These are phyloP conservation scores for Penicillium sp. DNA, from an alignment of 2,329 filamentous ascomycete species.

Conservation along the genomic window DNA sequence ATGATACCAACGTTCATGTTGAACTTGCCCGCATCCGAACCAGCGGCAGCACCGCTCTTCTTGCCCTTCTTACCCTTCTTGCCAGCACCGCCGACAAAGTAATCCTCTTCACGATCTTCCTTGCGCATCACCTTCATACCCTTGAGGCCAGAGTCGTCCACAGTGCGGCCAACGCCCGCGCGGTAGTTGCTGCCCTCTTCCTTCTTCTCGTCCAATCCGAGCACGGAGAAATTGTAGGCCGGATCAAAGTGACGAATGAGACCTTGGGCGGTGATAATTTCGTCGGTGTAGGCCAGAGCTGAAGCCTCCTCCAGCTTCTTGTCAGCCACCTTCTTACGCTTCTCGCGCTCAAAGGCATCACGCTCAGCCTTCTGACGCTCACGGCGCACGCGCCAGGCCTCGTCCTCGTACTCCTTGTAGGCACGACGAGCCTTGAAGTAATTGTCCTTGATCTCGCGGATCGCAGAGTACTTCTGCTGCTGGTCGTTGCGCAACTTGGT, in stretches of 20 bases:
- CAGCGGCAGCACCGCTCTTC: slow-evolving; percentile 54
- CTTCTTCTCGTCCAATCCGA: slow-evolving; percentile 47
- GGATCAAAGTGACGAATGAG: slow-evolving; percentile 91
- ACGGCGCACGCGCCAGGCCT: slow-evolving; percentile 67
- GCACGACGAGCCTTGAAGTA: slow-evolving; percentile 79
- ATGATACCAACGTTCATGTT: slow-evolving; percentile 87
- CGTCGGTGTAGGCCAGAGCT: slow-evolving; percentile 81
- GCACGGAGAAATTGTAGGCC: slow-evolving; percentile 60
- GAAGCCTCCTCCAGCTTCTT: slow-evolving; percentile 49
- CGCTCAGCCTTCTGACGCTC: slow-evolving; percentile 79
- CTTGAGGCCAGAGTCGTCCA: slow-evolving; percentile 78
- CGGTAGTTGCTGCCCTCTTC: slow-evolving; percentile 61
- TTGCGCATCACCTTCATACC: slow-evolving; percentile 78
- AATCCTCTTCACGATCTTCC: slow-evolving; percentile 75
- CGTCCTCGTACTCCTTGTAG: slow-evolving; percentile 74
- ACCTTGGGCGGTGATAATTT: slow-evolving; percentile 82
- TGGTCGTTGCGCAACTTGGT: slow-evolving; percentile 77
- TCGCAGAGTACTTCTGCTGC: slow-evolving; percentile 73
- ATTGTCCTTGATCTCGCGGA: slow-evolving; percentile 83
- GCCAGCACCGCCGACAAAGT: slow-evolving; percentile 64
- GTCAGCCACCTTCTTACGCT: slow-evolving; percentile 49
- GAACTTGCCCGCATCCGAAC: slow-evolving; percentile 57
- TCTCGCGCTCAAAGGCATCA: slow-evolving; percentile 48
- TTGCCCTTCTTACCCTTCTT: slow-evolving; percentile 88
- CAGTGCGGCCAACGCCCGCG: slow-evolving; percentile 72